phyloP scores from a whole-genome alignment of 495 filamentous ascomycete genomes.

The Penicillium malachiteum region DNA sequence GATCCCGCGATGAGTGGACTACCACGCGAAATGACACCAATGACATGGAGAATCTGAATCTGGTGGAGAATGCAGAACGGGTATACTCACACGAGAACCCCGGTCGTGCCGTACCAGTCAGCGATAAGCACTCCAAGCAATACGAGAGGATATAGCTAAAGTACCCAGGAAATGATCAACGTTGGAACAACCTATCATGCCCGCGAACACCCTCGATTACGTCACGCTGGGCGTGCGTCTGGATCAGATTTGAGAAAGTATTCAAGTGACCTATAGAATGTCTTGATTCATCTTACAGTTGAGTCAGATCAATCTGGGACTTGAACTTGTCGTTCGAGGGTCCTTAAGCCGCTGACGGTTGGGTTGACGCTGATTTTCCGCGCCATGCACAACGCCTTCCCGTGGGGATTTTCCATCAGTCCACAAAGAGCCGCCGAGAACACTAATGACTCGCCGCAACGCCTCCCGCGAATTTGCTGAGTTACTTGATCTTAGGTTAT shows the following conservation, averaged over 20 bases:
- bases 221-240: constrained; percentile 3
- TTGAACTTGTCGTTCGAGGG: not conserved
- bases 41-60: not conserved
- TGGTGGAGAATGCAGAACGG: not conserved
- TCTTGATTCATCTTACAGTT: not conserved
- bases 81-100: not conserved
- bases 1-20: constrained; percentile 7
- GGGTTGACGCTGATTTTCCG: not conserved
- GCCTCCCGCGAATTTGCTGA: constrained; percentile 3
- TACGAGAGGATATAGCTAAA: not conserved
- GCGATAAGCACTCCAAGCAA: constrained; percentile 10
- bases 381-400: not conserved
- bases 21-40: constrained; percentile 13
- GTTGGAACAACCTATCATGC: constrained; percentile 11
- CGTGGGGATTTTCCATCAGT: not conserved
- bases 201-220: constrained; percentile 2
- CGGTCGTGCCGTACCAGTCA: not conserved
- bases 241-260: not conserved
- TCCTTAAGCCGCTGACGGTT: not conserved
- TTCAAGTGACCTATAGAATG: not conserved
- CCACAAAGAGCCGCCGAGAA: not conserved
- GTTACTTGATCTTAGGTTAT: not conserved
- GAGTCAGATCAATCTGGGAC: not conserved
- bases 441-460: not conserved
- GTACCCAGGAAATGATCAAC: constrained; percentile 12